A percentile compares a stretch with the other conserved stretches of the same genome.
Conservation (phyloP, 371 early-diverging fungal genomes). For the Mucor circinelloides region DNA sequence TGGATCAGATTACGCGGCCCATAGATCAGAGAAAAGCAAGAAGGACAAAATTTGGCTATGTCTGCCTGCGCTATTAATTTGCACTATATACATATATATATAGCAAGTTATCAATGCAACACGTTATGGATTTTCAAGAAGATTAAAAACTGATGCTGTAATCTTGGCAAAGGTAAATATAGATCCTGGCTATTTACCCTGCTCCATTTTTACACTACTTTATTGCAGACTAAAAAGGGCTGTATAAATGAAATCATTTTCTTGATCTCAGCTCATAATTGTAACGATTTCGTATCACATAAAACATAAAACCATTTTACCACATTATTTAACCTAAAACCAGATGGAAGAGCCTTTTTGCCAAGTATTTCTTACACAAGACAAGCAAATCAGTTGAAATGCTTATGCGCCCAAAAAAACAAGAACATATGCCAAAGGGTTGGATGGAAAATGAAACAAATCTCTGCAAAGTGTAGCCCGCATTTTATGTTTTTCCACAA, state of each 20-base stretch:
- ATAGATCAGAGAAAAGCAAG: background rate
- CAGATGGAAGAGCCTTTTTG: background rate
- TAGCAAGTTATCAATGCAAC: background rate
- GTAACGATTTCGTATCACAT: background rate
- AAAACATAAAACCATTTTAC: background rate
- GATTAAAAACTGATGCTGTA: background rate
- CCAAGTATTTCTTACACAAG: background rate
- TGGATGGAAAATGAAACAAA: background rate
- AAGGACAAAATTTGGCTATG: background rate
- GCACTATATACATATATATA: background rate
- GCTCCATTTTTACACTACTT: background rate
- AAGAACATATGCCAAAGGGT: background rate
- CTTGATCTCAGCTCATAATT: constrained; percentile 4
- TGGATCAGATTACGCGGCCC: background rate
- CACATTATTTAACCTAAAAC: background rate
- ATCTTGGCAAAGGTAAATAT: background rate
- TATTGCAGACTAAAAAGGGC: background rate
- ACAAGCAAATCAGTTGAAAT: background rate
- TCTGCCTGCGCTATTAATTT: background rate
- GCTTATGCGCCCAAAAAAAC: background rate
- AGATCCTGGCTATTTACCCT: background rate
- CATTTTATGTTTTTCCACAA: background rate
- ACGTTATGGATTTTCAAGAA: background rate
- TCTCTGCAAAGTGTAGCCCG: background rate
- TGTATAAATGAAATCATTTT: background rate